Percentiles rank a stretch among this genome's conserved stretches.
These are phyloP conservation scores for Penicillium maclennaniae DNA, from an alignment of 495 filamentous ascomycete species.

Conservation along the genomic window DNA sequence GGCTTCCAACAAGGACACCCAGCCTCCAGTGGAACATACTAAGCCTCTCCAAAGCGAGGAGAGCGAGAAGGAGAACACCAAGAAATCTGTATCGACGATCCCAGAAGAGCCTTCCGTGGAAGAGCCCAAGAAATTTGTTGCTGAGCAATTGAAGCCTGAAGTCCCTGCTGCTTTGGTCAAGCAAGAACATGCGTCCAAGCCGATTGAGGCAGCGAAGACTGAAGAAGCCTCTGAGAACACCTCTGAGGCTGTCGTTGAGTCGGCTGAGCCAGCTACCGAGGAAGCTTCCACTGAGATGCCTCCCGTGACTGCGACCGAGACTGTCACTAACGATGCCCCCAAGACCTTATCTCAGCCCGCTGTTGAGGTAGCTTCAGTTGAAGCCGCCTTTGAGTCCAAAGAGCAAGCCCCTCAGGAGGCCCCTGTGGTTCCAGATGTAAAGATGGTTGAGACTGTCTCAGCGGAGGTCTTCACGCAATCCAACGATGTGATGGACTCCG, in stretches of 20 bases:
- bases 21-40: slow-evolving; percentile 5
- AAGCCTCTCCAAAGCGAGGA: slow-evolving; percentile 11
- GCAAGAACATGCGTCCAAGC: slow-evolving; percentile 1
- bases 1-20: slow-evolving; percentile 9
- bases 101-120: slow-evolving; percentile 10
- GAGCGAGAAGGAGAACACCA: slow-evolving; percentile 25
- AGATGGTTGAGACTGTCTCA: not conserved
- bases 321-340: not conserved
- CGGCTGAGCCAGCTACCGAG: slow-evolving; percentile 3
- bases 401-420: not conserved
- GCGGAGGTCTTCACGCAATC: not conserved
- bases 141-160: slow-evolving; percentile 8
- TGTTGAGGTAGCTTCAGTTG: not conserved
- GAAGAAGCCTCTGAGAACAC: slow-evolving; percentile 2
- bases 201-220: not conserved
- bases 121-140: slow-evolving; percentile 1
- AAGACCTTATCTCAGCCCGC: not conserved
- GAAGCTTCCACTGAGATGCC: slow-evolving; percentile 1
- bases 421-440: not conserved
- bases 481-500: not conserved
- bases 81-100: slow-evolving; percentile 5
- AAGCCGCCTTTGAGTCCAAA: not conserved
- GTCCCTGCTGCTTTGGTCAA: not conserved
- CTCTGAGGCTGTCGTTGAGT: not conserved
- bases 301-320: not conserved